phyloP scores from a whole-genome alignment of 163 green algal genomes.

The Coccomyxa subellipsoidea region DNA sequence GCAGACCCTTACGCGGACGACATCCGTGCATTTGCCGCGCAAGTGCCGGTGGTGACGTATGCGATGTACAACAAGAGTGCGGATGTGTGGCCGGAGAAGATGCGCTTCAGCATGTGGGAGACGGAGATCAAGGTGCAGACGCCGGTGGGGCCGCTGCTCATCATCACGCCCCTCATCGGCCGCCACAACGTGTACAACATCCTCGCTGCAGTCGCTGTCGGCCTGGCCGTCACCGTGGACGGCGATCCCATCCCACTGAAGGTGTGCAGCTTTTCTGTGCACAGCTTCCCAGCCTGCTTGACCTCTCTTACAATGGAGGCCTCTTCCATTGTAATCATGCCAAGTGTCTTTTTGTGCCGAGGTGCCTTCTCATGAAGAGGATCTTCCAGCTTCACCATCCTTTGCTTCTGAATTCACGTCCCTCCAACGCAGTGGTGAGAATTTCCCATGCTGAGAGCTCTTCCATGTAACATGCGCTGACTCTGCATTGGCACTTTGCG shows the following conservation, averaged over 20 bases:
- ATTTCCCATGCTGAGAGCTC: no score
- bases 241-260: constrained; percentile 12
- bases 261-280: background rate
- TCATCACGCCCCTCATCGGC: constrained; percentile 80
- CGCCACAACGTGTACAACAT: constrained; percentile 90
- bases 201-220: constrained; percentile 80
- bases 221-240: constrained; percentile 48
- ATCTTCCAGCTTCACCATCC: no score
- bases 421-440: no score
- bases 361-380: no score
- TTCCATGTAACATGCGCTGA: background rate
- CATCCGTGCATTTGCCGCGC: constrained; percentile 31
- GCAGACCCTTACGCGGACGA: constrained; percentile 40
- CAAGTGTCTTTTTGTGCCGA: no score
- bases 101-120: constrained; percentile 72
- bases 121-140: constrained; percentile 69
- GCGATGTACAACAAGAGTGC: constrained; percentile 33
- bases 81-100: constrained; percentile 44
- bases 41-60: constrained; percentile 83
- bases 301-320: no score
- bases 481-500: constrained; percentile 10
- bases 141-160: constrained; percentile 69
- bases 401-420: no score
- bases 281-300: background rate
- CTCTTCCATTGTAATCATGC: no score